A percentile compares a stretch with the other conserved stretches of the same genome.
These are phyloP conservation scores for Orbilia javanica DNA, from an alignment of 2,329 filamentous ascomycete genomes.

Conservation along the genomic window DNA sequence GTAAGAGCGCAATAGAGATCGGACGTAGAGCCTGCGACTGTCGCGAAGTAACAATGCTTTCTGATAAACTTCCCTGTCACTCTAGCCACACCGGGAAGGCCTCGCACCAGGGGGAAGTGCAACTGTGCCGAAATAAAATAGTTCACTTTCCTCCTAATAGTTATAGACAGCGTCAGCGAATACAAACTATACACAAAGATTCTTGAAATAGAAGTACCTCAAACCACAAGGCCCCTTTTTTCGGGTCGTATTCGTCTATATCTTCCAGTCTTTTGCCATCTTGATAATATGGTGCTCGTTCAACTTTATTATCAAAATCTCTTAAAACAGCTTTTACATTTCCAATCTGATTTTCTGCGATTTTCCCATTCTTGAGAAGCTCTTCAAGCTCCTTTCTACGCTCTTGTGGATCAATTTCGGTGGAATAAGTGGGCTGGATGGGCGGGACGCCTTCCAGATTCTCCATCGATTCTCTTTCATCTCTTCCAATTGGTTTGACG, in stretches of 20 bases:
- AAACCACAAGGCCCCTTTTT: constrained; percentile 33
- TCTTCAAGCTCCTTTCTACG: constrained; percentile 36
- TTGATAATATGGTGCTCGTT: constrained; percentile 29
- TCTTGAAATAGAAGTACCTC: constrained; percentile 41
- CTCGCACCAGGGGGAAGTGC: constrained; percentile 29
- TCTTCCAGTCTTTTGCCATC: constrained; percentile 37
- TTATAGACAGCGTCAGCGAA: constrained; percentile 27
- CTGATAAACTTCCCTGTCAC: constrained; percentile 35
- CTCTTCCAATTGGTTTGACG: constrained; percentile 31
- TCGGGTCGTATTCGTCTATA: constrained; percentile 30
- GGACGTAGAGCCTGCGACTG: constrained; percentile 20
- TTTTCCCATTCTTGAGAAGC: constrained; percentile 38
- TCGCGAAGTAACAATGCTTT: constrained; percentile 24
- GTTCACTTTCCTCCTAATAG: constrained; percentile 41
- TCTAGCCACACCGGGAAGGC: constrained; percentile 32
- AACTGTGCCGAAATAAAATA: constrained; percentile 34
- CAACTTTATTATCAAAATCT: constrained; percentile 36
- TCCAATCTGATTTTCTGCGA: constrained; percentile 37
- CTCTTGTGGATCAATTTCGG: constrained; percentile 34
- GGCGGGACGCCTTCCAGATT: constrained; percentile 28
- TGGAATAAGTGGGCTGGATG: constrained; percentile 35
- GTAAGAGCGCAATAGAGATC: constrained; percentile 37
- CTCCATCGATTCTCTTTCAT: constrained; percentile 26
- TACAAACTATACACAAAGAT: constrained; percentile 25
- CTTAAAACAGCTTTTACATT: constrained; percentile 41